These are phyloP conservation scores for Aspergillus melleus DNA, from an alignment of 2,329 filamentous ascomycete species.

Conservation along the genomic window DNA sequence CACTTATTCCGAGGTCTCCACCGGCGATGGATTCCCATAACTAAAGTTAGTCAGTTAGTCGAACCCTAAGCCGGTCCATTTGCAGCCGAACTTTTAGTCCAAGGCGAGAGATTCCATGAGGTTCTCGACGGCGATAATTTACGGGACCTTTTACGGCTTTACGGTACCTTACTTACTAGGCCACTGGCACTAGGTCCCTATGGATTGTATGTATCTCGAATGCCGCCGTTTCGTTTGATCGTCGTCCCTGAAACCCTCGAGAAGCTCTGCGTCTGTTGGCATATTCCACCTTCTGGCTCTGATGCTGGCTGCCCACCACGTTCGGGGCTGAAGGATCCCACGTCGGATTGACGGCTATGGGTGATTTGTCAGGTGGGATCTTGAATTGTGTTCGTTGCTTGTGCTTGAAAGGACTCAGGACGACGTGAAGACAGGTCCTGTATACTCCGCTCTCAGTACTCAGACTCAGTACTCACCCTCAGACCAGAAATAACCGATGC, in stretches of 20 bases:
- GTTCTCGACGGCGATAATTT: conserved; percentile 10
- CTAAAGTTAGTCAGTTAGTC: background rate
- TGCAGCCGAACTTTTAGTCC: background rate
- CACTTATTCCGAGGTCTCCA: background rate
- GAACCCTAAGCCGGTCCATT: background rate
- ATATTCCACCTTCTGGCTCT: background rate
- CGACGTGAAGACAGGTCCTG: too few relatives aligned
- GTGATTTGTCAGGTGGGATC: too few relatives aligned
- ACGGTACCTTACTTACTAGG: background rate
- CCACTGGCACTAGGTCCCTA: too few relatives aligned
- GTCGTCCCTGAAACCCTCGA: conserved; percentile 35
- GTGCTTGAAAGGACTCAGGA: too few relatives aligned
- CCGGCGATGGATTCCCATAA: conserved; percentile 3
- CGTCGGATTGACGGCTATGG: too few relatives aligned
- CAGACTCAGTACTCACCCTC: too few relatives aligned
- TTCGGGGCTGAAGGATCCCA: background rate
- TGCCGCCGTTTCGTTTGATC: conserved; percentile 28
- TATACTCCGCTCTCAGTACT: too few relatives aligned
- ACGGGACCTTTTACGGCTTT: background rate
- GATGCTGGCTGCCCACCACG: background rate
- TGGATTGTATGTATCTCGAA: too few relatives aligned
- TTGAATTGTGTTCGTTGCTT: too few relatives aligned
- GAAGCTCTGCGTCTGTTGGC: conserved; percentile 20
- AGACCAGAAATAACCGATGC: too few relatives aligned
- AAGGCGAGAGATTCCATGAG: background rate